Evolutionary conservation across 2,329 filamentous ascomycete genomes (phyloP).

Genomic region (Aspergillus thermomutatus): DNA sequence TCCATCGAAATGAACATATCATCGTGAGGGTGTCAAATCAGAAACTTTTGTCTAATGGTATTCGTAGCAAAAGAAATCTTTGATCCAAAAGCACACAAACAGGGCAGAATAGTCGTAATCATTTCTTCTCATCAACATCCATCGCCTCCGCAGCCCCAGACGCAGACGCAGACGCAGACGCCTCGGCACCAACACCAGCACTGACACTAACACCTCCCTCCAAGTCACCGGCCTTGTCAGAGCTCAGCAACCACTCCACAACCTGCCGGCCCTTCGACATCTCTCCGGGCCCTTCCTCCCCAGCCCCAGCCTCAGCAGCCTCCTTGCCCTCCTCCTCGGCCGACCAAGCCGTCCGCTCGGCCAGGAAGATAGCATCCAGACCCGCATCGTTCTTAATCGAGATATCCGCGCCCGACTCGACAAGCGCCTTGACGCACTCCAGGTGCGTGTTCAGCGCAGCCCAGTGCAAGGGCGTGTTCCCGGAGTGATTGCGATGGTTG

Average conservation of each 20-base stretch:
- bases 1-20: background rate
- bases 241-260: slow-evolving; percentile 41
- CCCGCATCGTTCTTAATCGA: slow-evolving; percentile 78
- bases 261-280: slow-evolving; percentile 39
- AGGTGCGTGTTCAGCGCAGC: slow-evolving; percentile 87
- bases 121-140: slow-evolving; percentile 12
- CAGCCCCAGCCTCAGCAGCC: slow-evolving; percentile 9
- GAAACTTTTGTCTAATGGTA: background rate
- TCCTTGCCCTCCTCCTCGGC: slow-evolving; percentile 44
- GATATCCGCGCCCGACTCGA: slow-evolving; percentile 73
- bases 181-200: slow-evolving; percentile 9
- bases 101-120: background rate
- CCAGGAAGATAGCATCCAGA: slow-evolving; percentile 73
- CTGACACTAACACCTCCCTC: slow-evolving; percentile 25
- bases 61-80: background rate
- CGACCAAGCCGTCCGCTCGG: slow-evolving; percentile 66
- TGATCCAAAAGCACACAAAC: background rate
- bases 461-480: slow-evolving; percentile 93
- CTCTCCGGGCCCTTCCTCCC: slow-evolving; percentile 13
- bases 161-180: background rate
- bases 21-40: background rate
- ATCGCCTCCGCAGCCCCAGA: slow-evolving; percentile 16
- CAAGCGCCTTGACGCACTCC: slow-evolving; percentile 70
- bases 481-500: slow-evolving; percentile 67
- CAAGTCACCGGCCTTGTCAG: slow-evolving; percentile 34